phyloP scores from a whole-genome alignment of 495 filamentous ascomycete species.

The Penicillium antarcticum region DNA sequence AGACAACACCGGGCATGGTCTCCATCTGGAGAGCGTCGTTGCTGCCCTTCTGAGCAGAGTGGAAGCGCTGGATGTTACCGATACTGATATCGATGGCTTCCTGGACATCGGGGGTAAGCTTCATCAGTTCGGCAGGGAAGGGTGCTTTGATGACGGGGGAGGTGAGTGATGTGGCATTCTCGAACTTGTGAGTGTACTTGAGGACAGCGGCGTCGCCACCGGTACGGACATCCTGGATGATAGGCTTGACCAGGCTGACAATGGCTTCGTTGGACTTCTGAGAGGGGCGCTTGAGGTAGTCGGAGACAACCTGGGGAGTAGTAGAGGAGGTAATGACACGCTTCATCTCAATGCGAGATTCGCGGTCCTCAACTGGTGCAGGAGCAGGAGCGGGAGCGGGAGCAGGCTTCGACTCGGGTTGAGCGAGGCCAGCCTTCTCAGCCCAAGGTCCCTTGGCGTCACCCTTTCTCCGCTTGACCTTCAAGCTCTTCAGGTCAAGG shows the following conservation, averaged over 20 bases:
- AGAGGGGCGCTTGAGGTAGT: constrained; percentile 78
- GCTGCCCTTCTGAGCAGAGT: constrained; percentile 76
- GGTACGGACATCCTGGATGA: constrained; percentile 77
- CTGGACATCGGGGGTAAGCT: constrained; percentile 74
- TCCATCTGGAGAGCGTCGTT: constrained; percentile 77
- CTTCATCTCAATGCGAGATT: constrained; percentile 77
- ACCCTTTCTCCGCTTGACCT: constrained; percentile 85
- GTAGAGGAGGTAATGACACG: constrained; percentile 65
- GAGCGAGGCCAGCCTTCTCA: constrained; percentile 68
- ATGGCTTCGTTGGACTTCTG: constrained; percentile 89
- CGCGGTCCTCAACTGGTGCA: constrained; percentile 44
- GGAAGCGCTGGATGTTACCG: constrained; percentile 91
- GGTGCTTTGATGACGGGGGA: constrained; percentile 86
- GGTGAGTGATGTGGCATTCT: constrained; percentile 85
- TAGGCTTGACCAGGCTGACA: constrained; percentile 83
- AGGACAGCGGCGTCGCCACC: constrained; percentile 84
- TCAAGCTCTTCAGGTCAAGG: constrained; percentile 89
- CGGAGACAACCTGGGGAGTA: constrained; percentile 56
- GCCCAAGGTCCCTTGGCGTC: constrained; percentile 92
- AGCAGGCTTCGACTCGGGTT: constrained; percentile 32
- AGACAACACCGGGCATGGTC: constrained; percentile 96
- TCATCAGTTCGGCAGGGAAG: constrained; percentile 81
- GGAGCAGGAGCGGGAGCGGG: constrained; percentile 41
- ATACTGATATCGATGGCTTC: constrained; percentile 91
- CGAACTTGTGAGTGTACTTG: constrained; percentile 93